Evolutionary conservation across 164 flowering plant genomes (phyloP).

Genomic region (Tetrastigma voinierianum): DNA sequence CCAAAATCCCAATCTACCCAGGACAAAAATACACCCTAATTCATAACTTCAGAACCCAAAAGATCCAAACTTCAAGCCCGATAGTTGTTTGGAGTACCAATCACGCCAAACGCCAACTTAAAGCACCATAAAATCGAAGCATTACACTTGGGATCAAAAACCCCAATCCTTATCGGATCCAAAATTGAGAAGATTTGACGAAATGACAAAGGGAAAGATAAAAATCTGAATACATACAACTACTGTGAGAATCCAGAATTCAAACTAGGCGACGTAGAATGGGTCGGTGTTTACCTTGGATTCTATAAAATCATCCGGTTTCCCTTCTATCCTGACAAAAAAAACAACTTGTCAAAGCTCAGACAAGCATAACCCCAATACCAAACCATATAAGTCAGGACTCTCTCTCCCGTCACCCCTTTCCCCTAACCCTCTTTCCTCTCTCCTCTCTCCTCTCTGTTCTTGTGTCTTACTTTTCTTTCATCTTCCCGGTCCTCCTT

Average conservation of each 20-base stretch:
- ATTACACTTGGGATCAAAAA: constrained; percentile 31
- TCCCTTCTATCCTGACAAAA: neutral
- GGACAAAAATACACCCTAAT: constrained; percentile 1
- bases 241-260: neutral
- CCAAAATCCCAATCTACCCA: constrained; percentile 13
- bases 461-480: neutral
- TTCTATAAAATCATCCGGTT: neutral
- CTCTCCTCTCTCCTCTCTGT: neutral
- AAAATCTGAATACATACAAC: neutral
- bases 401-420: neutral
- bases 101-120: constrained; percentile 3
- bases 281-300: constrained; percentile 10
- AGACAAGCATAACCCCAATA: neutral
- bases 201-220: neutral
- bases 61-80: constrained; percentile 8
- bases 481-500: neutral
- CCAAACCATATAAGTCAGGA: neutral
- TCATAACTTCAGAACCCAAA: neutral
- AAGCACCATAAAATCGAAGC: neutral
- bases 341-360: constrained; percentile 1
- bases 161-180: constrained; percentile 12
- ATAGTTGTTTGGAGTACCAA: constrained; percentile 4
- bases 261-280: neutral
- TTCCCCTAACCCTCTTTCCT: too few species aligned
- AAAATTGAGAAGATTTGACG: constrained; percentile 1